Evolutionary conservation across 108 stramenopile species (phyloP).

Genomic region (Nitzschia sp.): DNA sequence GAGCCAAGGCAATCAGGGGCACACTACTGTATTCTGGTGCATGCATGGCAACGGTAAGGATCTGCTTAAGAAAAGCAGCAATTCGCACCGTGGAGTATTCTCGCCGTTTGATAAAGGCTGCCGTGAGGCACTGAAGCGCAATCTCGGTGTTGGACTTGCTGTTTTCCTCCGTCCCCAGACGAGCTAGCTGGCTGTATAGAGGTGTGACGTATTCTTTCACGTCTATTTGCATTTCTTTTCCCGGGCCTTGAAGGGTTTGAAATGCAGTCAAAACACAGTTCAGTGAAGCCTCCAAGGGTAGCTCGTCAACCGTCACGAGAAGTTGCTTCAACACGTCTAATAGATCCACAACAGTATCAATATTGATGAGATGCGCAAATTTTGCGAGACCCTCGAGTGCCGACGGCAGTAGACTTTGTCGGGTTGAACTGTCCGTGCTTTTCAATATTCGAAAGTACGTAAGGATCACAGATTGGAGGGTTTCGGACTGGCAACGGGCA

Average conservation of each 20-base stretch:
- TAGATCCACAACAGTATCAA: slow-evolving; percentile 80
- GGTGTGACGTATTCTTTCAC: slow-evolving; percentile 82
- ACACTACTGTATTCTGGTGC: slow-evolving; percentile 62
- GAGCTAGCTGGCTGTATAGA: slow-evolving; percentile 68
- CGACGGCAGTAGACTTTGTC: slow-evolving; percentile 57
- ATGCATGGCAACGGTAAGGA: slow-evolving; percentile 67
- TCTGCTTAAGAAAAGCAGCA: slow-evolving; percentile 79
- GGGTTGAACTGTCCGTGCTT: slow-evolving; percentile 28
- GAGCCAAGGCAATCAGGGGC: slow-evolving; percentile 73
- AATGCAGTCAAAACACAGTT: slow-evolving; percentile 83
- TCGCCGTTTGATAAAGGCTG: slow-evolving; percentile 77
- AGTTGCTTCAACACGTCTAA: slow-evolving; percentile 74
- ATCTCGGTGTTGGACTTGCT: slow-evolving; percentile 40
- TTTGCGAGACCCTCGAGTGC: slow-evolving; percentile 84
- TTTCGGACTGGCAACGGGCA: slow-evolving; percentile 75
- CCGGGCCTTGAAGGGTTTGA: slow-evolving; percentile 84
- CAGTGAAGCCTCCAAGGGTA: slow-evolving; percentile 74
- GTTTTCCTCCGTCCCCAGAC: slow-evolving; percentile 37
- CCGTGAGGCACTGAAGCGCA: slow-evolving; percentile 62
- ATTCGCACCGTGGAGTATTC: slow-evolving; percentile 74
- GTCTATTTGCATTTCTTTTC: slow-evolving; percentile 80
- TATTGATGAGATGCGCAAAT: slow-evolving; percentile 86
- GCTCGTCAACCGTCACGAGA: slow-evolving; percentile 55
- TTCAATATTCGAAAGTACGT: slow-evolving; percentile 89
- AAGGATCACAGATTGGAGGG: slow-evolving; percentile 70